Percentiles rank a stretch among this genome's conserved stretches.
Conservation (phyloP, 2,329 filamentous ascomycete genomes). For the Shiraia bambusicola region DNA sequence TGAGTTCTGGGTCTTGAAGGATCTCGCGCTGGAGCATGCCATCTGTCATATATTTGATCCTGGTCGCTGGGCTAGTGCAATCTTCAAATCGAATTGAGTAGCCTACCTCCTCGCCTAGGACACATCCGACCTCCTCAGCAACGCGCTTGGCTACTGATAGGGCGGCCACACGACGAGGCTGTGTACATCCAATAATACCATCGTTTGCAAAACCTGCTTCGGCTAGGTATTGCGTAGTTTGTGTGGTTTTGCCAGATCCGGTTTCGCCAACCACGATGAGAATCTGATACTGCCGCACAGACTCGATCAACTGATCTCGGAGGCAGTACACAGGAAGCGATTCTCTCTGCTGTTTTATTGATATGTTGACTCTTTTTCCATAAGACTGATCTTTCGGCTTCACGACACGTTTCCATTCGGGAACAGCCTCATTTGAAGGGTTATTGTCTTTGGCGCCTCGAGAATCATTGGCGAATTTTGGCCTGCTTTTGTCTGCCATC, state of each 20-base stretch:
- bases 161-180: conserved; percentile 93
- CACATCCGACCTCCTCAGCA: conserved; percentile 91
- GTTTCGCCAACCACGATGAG: conserved; percentile 99
- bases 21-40: conserved; percentile 97
- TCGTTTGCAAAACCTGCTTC: conserved; percentile 78
- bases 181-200: conserved; percentile 96
- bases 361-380: no score
- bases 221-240: conserved; percentile 94
- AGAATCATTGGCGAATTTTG: no score
- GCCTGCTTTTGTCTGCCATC: no score
- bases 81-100: conserved; percentile 99
- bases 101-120: conserved; percentile 87
- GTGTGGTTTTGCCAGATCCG: conserved; percentile 97
- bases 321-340: no score
- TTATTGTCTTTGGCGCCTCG: no score
- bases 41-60: conserved; percentile 99
- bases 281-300: no score
- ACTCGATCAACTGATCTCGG: no score
- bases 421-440: no score
- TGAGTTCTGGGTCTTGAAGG: conserved; percentile 84
- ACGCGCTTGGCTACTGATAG: conserved; percentile 98
- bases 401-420: no score
- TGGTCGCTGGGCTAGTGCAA: conserved; percentile 80
- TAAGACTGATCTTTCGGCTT: no score
- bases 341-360: no score